These are phyloP conservation scores for Diutina siamensis DNA, from an alignment of 1,139 yeast genomes.

Conservation along the genomic window DNA sequence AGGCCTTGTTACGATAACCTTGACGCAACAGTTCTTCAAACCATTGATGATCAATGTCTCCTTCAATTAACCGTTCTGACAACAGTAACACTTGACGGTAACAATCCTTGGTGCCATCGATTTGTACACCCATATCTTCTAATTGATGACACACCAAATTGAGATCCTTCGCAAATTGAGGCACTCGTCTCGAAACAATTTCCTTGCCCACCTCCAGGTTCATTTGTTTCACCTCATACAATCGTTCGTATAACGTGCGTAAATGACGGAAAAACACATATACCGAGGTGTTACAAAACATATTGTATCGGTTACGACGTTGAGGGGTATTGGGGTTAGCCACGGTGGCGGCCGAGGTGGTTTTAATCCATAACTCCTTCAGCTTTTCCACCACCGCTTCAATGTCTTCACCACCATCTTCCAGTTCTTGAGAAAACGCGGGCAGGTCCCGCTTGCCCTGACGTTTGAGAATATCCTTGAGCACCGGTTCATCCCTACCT, in stretches of 20 bases:
- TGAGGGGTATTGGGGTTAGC: background rate
- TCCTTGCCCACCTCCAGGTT: conserved; percentile 62
- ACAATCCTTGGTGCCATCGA: conserved; percentile 56
- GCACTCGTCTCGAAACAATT: conserved; percentile 50
- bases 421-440: conserved; percentile 7
- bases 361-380: conserved; percentile 55
- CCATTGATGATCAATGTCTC: conserved; percentile 89
- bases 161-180: conserved; percentile 82
- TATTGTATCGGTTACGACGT: conserved; percentile 45
- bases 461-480: conserved; percentile 1
- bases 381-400: conserved; percentile 34
- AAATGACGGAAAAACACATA: conserved; percentile 85
- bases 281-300: conserved; percentile 85
- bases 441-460: background rate
- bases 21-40: conserved; percentile 93
- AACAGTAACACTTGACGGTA: conserved; percentile 66
- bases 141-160: conserved; percentile 74
- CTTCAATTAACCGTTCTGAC: conserved; percentile 72
- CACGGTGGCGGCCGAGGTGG: conserved; percentile 26
- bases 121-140: conserved; percentile 67
- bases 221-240: conserved; percentile 63
- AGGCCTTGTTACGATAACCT: conserved; percentile 89
- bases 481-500: background rate
- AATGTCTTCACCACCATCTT: conserved; percentile 2
- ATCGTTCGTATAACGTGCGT: conserved; percentile 70